phyloP scores from a whole-genome alignment of 441 rosid species.

The Lepidium campestre region DNA sequence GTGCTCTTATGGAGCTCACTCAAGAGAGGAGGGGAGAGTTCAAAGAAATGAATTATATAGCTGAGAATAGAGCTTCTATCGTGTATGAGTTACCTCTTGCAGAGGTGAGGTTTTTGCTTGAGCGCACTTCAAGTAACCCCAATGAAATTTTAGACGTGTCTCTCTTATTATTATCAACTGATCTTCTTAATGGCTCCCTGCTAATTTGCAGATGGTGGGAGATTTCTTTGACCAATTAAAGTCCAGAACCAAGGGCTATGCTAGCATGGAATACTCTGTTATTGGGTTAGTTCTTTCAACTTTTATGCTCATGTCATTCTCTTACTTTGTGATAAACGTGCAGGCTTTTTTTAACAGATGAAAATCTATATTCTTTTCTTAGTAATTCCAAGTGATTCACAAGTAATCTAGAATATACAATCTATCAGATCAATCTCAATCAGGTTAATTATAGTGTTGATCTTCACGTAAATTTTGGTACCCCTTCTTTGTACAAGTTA shows the following conservation, averaged over 20 bases:
- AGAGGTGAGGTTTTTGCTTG: constrained; percentile 45
- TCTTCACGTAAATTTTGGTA: not conserved
- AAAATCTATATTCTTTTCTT: not conserved
- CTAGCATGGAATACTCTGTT: constrained; percentile 95
- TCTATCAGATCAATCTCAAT: not conserved
- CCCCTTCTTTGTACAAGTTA: not conserved
- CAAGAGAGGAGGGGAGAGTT: constrained; percentile 96
- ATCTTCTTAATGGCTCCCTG: constrained; percentile 4
- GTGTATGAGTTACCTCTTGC: constrained; percentile 85
- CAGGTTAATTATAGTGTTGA: not conserved
- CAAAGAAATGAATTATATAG: constrained; percentile 87
- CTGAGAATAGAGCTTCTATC: constrained; percentile 85
- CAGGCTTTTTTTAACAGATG: not conserved
- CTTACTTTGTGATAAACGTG: not conserved
- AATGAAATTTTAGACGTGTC: not conserved
- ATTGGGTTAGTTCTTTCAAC: constrained; percentile 48
- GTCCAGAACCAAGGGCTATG: constrained; percentile 95
- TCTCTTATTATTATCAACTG: not conserved
- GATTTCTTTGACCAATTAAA: constrained; percentile 96
- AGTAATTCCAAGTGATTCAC: not conserved
- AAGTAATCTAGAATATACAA: not conserved
- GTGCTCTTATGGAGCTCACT: constrained; percentile 93
- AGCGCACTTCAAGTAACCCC: not conserved
- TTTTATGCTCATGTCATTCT: not conserved
- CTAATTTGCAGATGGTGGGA: constrained; percentile 79